A percentile compares a stretch with the other conserved stretches of the same genome.
These are phyloP conservation scores for Acacia confusa DNA, from an alignment of 306 rosid genomes.

Conservation along the genomic window DNA sequence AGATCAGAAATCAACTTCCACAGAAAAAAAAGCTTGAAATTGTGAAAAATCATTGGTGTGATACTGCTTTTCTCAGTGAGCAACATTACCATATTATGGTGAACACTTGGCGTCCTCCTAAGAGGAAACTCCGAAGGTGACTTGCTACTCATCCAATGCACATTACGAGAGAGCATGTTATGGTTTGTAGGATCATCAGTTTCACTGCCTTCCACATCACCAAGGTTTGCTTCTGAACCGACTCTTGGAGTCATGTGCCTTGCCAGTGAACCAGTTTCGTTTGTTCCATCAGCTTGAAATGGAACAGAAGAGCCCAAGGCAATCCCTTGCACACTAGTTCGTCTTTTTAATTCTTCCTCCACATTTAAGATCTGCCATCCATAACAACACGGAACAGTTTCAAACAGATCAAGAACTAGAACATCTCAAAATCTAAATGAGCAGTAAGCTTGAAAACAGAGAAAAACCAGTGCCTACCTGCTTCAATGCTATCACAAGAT, in stretches of 20 bases:
- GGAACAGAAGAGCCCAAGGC: conserved; percentile 51
- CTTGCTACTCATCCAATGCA: conserved; percentile 59
- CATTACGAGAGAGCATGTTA: conserved; percentile 51
- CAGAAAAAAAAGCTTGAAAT: not conserved
- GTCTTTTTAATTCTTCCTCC: conserved; percentile 88
- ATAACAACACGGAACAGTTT: not conserved
- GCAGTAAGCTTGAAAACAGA: not conserved
- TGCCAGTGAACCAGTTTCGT: conserved; percentile 65
- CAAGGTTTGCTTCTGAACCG: conserved; percentile 61
- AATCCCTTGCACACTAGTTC: conserved; percentile 56
- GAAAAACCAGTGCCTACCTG: conserved; percentile 56
- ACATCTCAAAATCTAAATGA: not conserved
- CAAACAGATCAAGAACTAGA: not conserved
- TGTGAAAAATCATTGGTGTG: not conserved
- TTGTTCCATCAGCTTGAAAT: conserved; percentile 61
- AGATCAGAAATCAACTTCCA: not conserved
- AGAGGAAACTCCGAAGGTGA: conserved; percentile 95
- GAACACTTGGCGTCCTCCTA: conserved; percentile 62
- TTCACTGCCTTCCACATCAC: conserved; percentile 74
- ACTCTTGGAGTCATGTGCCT: conserved; percentile 55
- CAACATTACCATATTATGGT: conserved; percentile 62
- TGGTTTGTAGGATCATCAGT: conserved; percentile 69
- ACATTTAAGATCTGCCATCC: conserved; percentile 76
- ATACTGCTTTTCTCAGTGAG: no score
- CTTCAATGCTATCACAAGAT: conserved; percentile 73